Evolutionary conservation across 1,284 basidiomycete genomes (phyloP).

Genomic region (Ganoderma boninense): DNA sequence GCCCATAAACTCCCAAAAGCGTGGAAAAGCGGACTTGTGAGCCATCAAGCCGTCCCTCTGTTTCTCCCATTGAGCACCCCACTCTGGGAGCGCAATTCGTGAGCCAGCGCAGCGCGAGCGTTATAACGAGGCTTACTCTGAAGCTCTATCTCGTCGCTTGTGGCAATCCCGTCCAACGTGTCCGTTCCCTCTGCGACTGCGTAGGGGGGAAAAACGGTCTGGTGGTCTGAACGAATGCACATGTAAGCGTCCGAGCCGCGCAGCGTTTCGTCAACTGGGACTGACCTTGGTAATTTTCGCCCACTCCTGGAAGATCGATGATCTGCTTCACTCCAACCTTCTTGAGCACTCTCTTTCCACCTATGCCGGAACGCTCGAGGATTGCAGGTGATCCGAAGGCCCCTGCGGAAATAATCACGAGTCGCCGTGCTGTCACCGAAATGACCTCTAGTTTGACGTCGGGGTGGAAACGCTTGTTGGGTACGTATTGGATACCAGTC

Average conservation of each 20-base stretch:
- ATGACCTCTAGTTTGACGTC: constrained; percentile 32
- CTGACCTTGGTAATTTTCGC: constrained; percentile 61
- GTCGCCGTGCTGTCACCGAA: constrained; percentile 48
- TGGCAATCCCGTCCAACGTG: constrained; percentile 54
- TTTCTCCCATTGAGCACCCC: constrained; percentile 51
- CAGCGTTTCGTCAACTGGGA: neutral
- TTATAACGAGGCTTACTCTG: constrained; percentile 40
- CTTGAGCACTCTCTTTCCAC: constrained; percentile 46
- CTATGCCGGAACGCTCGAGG: constrained; percentile 52
- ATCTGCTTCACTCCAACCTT: constrained; percentile 48
- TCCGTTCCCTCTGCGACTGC: constrained; percentile 48
- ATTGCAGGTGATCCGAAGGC: constrained; percentile 64
- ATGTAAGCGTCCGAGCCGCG: neutral
- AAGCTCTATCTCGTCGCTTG: constrained; percentile 42
- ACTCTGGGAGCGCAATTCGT: constrained; percentile 40
- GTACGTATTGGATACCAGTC: constrained; percentile 63
- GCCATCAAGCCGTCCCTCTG: constrained; percentile 57
- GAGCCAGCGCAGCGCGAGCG: neutral
- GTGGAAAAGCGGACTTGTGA: constrained; percentile 50
- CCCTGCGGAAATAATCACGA: constrained; percentile 60
- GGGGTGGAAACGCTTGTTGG: constrained; percentile 44
- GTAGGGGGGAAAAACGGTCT: constrained; percentile 45
- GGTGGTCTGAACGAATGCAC: constrained; percentile 52
- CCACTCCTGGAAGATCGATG: constrained; percentile 66
- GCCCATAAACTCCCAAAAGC: neutral